These are phyloP conservation scores for Podaxis sp. DNA, from an alignment of 768 basidiomycete genomes.

Conservation along the genomic window DNA sequence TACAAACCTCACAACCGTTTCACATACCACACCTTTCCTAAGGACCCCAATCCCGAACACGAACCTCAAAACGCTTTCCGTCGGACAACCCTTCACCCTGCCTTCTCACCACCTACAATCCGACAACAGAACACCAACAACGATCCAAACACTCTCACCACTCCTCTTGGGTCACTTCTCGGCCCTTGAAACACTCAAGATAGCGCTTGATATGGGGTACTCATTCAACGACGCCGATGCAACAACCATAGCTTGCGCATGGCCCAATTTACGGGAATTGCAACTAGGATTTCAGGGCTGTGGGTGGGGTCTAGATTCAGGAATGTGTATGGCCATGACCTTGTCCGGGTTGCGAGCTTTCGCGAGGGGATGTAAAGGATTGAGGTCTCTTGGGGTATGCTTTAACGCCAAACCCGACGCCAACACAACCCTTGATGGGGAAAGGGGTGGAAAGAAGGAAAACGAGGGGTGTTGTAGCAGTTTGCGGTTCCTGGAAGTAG, in stretches of 20 bases:
- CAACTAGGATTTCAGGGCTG: neutral
- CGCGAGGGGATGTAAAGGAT: neutral
- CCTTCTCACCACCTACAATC: neutral
- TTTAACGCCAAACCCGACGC: neutral
- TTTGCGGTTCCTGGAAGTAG: constrained; percentile 4
- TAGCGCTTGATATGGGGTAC: neutral
- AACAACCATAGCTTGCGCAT: constrained; percentile 3
- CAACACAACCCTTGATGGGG: neutral
- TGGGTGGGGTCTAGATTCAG: neutral
- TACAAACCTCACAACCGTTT: neutral
- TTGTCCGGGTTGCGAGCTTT: constrained; percentile 2
- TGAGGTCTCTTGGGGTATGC: neutral
- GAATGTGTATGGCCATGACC: neutral
- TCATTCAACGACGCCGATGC: constrained; percentile 1
- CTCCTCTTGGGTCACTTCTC: neutral
- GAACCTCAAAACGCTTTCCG: neutral
- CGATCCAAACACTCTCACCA: neutral
- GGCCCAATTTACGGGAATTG: neutral
- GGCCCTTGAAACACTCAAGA: neutral
- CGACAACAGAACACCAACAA: neutral
- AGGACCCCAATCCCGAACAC: neutral
- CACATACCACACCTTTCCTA: neutral
- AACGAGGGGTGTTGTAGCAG: neutral
- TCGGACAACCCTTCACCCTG: neutral
- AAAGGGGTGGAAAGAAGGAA: neutral